Evolutionary conservation across 2,329 filamentous ascomycete genomes (phyloP), one percentile per base, ranked within the genome.

Genomic region (Rosellinia necatrix): DNA sequence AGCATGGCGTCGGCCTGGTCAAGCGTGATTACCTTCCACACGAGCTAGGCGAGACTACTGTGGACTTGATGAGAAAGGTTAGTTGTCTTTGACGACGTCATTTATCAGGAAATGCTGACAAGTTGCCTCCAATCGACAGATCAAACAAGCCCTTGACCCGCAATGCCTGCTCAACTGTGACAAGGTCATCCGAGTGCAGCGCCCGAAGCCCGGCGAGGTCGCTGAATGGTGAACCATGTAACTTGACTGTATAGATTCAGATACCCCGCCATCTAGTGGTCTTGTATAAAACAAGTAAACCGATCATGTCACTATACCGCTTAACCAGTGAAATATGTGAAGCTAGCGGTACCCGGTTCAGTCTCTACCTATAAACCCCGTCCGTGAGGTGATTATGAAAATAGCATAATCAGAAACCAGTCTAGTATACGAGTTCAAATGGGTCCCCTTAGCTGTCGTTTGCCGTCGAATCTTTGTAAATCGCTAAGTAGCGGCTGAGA

Each of bases 1-100:
- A 96, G 73, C 90, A 96, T 71, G 90, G 90, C 37, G 87, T 94
- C 49, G 90, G 90, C 6, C 76, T 96, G 43, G 88, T 93, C 53
- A 96, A 96, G 82, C 80, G 90, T 64, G 90, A 94, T 69, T 93
- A 93, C 68, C 79, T 96, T 38, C 80, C 85, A 8, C 88, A 92
- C 68, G 90, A 96, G 74, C 77, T 94, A 35, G 89, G 90, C 10
- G 78, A 85, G 70, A 78, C 75, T 10, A 91, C 90, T 0, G 89
- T 96, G 7, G 89, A 92, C 74, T 80, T 88, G 19, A 96, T 96
- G 90, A 83, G 90, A 73, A 90, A 88, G 80, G 86, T 89, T 73
- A 66, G 78, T 72, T 35, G 2, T 29, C 0, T 15, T 13, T 42
- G 17, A 42, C 55, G 52, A 9, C 7, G 46, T 55, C n/a, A 47